These are phyloP conservation scores for Verticillium tricorpus DNA, from an alignment of 2,329 filamentous ascomycete species.

Conservation along the genomic window DNA sequence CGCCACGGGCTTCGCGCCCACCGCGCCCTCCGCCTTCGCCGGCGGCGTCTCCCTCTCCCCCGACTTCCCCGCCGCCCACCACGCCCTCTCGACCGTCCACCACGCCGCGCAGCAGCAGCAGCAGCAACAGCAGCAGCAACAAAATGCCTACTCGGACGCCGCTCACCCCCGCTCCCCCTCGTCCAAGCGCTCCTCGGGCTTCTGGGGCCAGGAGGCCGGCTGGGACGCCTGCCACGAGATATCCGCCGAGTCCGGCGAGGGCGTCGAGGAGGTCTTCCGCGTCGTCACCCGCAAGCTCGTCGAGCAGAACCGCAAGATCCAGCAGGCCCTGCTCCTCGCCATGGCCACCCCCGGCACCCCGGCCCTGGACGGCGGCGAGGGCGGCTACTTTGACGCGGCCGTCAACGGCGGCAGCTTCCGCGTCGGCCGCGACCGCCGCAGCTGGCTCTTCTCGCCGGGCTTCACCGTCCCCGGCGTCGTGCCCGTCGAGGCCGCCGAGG, in stretches of 20 bases:
- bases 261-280: constrained; percentile 93
- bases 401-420: constrained; percentile 43
- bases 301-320: constrained; percentile 60
- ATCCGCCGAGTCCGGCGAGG: constrained; percentile 87
- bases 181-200: constrained; percentile 66
- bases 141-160: constrained; percentile 9
- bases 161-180: constrained; percentile 55
- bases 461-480: constrained; percentile 44
- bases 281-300: constrained; percentile 59
- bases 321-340: constrained; percentile 53
- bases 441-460: constrained; percentile 53
- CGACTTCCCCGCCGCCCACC: constrained; percentile 13
- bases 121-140: constrained; percentile 5
- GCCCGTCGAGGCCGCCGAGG: constrained; percentile 34
- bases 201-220: constrained; percentile 88
- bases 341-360: constrained; percentile 46
- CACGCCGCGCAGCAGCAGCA: constrained; percentile 1
- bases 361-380: constrained; percentile 39
- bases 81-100: constrained; percentile 8
- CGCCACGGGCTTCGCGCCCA: constrained; percentile 22
- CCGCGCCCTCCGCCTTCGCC: constrained; percentile 5
- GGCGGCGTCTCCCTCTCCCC: background rate
- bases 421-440: constrained; percentile 52
- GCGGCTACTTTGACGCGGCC: constrained; percentile 46
- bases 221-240: constrained; percentile 99